Evolutionary conservation across 352 stramenopile species (phyloP).

Genomic region (Globisporangium parvum): DNA sequence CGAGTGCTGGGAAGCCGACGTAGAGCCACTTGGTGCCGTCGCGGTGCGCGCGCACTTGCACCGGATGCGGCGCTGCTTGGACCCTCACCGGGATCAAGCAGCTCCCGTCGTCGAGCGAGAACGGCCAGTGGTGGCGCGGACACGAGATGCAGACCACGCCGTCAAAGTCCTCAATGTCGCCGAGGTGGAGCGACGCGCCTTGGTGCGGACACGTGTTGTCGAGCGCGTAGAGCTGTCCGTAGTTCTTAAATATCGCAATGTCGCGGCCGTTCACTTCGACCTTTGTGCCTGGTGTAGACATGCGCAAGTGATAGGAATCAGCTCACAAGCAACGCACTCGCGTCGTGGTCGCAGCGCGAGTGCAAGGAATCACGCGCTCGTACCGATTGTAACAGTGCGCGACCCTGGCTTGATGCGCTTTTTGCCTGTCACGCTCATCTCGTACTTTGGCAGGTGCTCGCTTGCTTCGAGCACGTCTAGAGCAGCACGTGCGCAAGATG

Average conservation of each 20-base stretch:
- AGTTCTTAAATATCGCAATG: conserved; percentile 82
- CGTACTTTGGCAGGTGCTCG: conserved; percentile 58
- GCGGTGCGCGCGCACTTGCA: conserved; percentile 36
- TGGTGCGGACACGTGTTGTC: conserved; percentile 78
- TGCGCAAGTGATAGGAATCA: not conserved
- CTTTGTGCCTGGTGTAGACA: conserved; percentile 36
- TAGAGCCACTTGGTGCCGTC: conserved; percentile 52
- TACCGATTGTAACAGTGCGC: conserved; percentile 42
- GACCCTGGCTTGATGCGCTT: conserved; percentile 70
- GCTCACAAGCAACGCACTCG: not conserved
- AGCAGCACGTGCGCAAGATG: not conserved
- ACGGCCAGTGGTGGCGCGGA: conserved; percentile 77
- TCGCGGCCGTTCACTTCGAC: conserved; percentile 55
- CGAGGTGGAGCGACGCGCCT: conserved; percentile 70
- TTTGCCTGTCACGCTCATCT: conserved; percentile 67
- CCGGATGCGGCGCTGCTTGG: conserved; percentile 55
- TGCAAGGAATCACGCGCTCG: not conserved
- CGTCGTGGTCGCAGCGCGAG: not conserved
- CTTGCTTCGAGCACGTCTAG: conserved; percentile 75
- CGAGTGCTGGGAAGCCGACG: conserved; percentile 59
- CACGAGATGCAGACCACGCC: conserved; percentile 65
- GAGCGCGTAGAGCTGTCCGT: conserved; percentile 62
- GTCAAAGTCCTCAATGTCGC: conserved; percentile 84
- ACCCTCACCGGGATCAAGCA: conserved; percentile 48
- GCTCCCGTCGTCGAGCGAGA: conserved; percentile 69